Percentiles rank a stretch among this genome's conserved stretches.
These are phyloP conservation scores for Fraxinus albicans DNA, from an alignment of 305 asterid species.

Conservation along the genomic window DNA sequence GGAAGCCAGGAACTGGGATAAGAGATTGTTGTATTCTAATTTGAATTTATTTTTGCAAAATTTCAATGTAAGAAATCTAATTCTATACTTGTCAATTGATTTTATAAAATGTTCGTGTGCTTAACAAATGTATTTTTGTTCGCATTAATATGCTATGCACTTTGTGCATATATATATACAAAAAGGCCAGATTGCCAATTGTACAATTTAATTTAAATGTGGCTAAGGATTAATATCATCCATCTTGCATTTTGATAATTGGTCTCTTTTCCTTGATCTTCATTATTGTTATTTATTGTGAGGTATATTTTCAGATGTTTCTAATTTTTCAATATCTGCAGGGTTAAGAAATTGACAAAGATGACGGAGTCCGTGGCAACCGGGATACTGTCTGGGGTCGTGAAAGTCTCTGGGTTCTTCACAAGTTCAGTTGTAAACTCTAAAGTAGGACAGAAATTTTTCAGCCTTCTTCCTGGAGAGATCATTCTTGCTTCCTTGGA, in stretches of 20 bases:
- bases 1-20: neutral
- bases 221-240: neutral
- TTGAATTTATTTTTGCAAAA: neutral
- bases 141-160: neutral
- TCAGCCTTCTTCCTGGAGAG: constrained; percentile 57
- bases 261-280: neutral
- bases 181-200: neutral
- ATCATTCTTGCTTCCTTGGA: constrained; percentile 56
- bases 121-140: neutral
- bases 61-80: no score
- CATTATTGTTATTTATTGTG: neutral
- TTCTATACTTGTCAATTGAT: neutral
- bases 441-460: constrained; percentile 44
- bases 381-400: constrained; percentile 51
- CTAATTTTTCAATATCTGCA: constrained; percentile 9
- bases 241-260: neutral
- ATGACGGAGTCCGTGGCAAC: constrained; percentile 46
- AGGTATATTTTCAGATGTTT: neutral
- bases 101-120: neutral
- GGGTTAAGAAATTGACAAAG: constrained; percentile 48
- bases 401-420: constrained; percentile 50
- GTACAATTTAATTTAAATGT: neutral
- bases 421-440: constrained; percentile 48
- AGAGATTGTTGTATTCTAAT: neutral
- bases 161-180: neutral